A percentile compares a stretch with the other conserved stretches of the same genome.
Evolutionary conservation across 345 rosid species (phyloP).

Genomic region (Melaleuca alternifolia): DNA sequence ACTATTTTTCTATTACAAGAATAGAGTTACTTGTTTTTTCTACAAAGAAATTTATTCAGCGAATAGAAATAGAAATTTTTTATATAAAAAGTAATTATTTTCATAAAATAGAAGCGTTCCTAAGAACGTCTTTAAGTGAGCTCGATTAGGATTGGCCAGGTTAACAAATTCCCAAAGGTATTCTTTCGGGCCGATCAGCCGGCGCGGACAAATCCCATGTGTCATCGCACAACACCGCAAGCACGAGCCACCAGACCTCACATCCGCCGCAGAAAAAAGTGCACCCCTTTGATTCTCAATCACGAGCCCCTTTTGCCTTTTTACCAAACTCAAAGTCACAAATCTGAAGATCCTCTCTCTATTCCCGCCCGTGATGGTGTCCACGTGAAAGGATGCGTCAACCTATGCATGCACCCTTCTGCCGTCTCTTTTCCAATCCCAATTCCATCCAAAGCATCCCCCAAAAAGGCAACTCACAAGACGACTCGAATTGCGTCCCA

Average conservation of each 20-base stretch:
- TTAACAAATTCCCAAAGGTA: not conserved
- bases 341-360: not conserved
- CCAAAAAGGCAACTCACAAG: not conserved
- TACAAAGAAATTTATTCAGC: no score
- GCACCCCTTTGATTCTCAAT: not conserved
- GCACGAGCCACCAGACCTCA: not conserved
- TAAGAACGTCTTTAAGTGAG: not conserved
- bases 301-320: not conserved
- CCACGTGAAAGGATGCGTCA: conserved; percentile 25
- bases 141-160: not conserved
- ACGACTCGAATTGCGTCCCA: not conserved
- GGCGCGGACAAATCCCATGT: conserved; percentile 3
- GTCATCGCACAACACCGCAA: conserved; percentile 17
- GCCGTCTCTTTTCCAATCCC: not conserved
- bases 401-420: not conserved
- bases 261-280: not conserved
- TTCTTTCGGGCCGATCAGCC: not conserved
- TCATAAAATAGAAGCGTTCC: no score
- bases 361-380: conserved; percentile 26
- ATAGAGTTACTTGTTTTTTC: no score
- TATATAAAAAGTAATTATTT: no score
- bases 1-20: no score
- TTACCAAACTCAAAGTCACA: not conserved
- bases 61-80: no score
- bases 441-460: not conserved